phyloP scores from a whole-genome alignment of 495 filamentous ascomycete species.

The Gamarada debralockiae region DNA sequence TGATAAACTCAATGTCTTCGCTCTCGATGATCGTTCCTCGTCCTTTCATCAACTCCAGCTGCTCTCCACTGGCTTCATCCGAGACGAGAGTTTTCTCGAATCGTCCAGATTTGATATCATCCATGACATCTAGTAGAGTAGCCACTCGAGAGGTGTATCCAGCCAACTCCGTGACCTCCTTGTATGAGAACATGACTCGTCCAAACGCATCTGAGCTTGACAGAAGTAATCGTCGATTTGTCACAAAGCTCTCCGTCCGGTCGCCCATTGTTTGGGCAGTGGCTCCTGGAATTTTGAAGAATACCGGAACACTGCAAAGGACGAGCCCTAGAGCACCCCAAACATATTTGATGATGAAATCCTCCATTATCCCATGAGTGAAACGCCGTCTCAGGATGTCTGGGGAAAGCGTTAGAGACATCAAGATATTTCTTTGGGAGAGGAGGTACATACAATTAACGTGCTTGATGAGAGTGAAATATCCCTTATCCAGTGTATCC shows the following conservation, averaged over 20 bases:
- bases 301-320: slow-evolving; percentile 94
- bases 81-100: slow-evolving; percentile 97
- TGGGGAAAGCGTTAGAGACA: not conserved
- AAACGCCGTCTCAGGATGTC: slow-evolving; percentile 80
- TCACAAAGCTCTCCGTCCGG: slow-evolving; percentile 92
- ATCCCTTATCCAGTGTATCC: slow-evolving; percentile 94
- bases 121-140: slow-evolving; percentile 86
- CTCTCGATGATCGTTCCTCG: slow-evolving; percentile 77
- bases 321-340: slow-evolving; percentile 93
- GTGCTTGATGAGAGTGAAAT: slow-evolving; percentile 98
- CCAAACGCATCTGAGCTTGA: slow-evolving; percentile 95
- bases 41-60: slow-evolving; percentile 72
- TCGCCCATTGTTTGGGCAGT: slow-evolving; percentile 76
- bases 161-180: slow-evolving; percentile 91
- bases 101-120: slow-evolving; percentile 80
- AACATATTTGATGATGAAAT: slow-evolving; percentile 98
- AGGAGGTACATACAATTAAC: slow-evolving; percentile 59
- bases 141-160: slow-evolving; percentile 93
- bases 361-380: slow-evolving; percentile 97
- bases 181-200: slow-evolving; percentile 96
- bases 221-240: slow-evolving; percentile 85
- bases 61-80: slow-evolving; percentile 71
- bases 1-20: slow-evolving; percentile 76
- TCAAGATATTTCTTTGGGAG: not conserved
- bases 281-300: slow-evolving; percentile 84